Conservation (phyloP, 1,139 yeast genomes). For the Diutina neorugosa region DNA sequence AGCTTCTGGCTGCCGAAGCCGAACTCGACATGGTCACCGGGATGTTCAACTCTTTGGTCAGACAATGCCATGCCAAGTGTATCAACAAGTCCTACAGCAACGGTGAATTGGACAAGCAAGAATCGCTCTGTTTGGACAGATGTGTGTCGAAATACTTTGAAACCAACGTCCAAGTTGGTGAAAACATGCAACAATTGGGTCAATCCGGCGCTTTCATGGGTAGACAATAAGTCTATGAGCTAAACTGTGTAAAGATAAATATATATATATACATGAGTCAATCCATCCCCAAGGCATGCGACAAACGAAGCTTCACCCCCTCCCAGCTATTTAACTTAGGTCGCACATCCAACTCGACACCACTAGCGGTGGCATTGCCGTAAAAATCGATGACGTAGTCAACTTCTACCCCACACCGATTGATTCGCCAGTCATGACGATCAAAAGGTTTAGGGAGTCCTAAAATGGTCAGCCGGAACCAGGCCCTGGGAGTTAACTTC, state of each 20-base stretch:
- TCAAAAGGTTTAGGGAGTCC: conserved; percentile 81
- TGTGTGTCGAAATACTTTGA: conserved; percentile 96
- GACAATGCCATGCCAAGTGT: conserved; percentile 86
- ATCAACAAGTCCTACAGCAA: conserved; percentile 55
- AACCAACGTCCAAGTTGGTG: conserved; percentile 93
- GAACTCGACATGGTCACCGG: conserved; percentile 95
- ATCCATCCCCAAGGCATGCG: conserved; percentile 41
- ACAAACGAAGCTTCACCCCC: conserved; percentile 61
- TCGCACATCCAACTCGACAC: conserved; percentile 76
- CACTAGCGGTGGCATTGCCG: conserved; percentile 27
- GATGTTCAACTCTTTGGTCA: conserved; percentile 81
- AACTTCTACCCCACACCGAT: conserved; percentile 70
- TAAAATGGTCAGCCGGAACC: conserved; percentile 47
- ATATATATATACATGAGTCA: not conserved
- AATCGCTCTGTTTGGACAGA: conserved; percentile 88
- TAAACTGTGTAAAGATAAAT: not conserved
- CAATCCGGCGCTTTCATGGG: conserved; percentile 43
- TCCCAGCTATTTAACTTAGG: conserved; percentile 78
- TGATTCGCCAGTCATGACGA: conserved; percentile 92
- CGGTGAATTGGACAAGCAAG: conserved; percentile 73
- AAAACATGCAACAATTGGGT: conserved; percentile 70
- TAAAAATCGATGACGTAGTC: conserved; percentile 94
- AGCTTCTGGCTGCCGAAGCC: conserved; percentile 69
- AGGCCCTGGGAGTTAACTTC: conserved; percentile 81
- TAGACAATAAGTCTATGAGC: conserved; percentile 19